Conservation (phyloP, 805 yeast genomes). For the Hanseniaspora hatyaiensis region DNA sequence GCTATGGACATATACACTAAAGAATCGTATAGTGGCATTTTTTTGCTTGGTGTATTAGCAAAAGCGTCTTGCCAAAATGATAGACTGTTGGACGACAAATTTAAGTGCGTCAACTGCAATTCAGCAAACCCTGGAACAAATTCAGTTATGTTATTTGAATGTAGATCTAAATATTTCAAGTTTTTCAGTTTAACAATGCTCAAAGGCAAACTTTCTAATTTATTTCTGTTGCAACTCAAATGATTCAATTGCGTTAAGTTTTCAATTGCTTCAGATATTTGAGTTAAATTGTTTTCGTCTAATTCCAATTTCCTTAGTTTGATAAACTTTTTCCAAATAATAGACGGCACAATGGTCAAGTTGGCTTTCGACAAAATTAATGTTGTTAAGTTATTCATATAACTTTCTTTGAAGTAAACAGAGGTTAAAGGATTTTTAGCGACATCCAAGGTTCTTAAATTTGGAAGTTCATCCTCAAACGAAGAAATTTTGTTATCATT, state of each 20-base stretch:
- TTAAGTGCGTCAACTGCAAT: conserved; percentile 47
- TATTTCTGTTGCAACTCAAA: conserved; percentile 63
- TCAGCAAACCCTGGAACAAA: conserved; percentile 61
- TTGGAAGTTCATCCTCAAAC: conserved; percentile 51
- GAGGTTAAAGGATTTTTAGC: conserved; percentile 78
- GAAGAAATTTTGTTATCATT: conserved; percentile 66
- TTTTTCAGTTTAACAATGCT: conserved; percentile 49
- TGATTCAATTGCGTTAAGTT: conserved; percentile 46
- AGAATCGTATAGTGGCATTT: conserved; percentile 36
- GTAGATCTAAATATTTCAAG: conserved; percentile 62
- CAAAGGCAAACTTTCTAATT: conserved; percentile 57
- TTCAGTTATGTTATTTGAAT: conserved; percentile 65
- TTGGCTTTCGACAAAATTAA: conserved; percentile 75
- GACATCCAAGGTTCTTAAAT: conserved; percentile 55
- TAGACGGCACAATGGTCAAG: conserved; percentile 57
- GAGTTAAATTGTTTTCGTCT: conserved; percentile 71
- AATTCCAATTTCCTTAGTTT: conserved; percentile 60
- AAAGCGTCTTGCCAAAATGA: conserved; percentile 27
- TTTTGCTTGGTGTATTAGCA: conserved; percentile 25
- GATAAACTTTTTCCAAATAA: conserved; percentile 49
- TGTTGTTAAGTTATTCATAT: conserved; percentile 50
- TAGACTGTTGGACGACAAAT: conserved; percentile 62
- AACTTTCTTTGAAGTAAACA: conserved; percentile 34
- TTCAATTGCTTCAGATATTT: conserved; percentile 60
- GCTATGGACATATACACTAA: conserved; percentile 53